A percentile compares a stretch with the other conserved stretches of the same genome.
Conservation (phyloP, 2,329 filamentous ascomycete species). For the Colletotrichum musicola region DNA sequence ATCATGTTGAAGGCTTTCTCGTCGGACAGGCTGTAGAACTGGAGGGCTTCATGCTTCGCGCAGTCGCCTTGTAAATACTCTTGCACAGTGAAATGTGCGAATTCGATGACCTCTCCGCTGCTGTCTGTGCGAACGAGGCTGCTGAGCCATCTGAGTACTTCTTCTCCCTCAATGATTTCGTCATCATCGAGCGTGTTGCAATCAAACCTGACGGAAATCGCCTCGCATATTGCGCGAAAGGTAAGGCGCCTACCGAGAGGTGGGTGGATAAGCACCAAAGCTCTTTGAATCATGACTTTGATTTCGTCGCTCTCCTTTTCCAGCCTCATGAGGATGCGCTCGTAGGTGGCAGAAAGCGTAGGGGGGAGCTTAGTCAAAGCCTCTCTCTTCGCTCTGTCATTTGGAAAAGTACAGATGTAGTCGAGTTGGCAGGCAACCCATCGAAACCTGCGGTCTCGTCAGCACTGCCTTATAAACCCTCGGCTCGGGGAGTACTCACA, state of each 20-base stretch:
- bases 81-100: conserved; percentile 6
- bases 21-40: background rate
- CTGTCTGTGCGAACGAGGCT: background rate
- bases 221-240: background rate
- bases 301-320: background rate
- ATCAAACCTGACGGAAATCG: background rate
- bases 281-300: background rate
- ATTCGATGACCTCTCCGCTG: background rate
- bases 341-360: background rate
- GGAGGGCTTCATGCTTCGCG: background rate
- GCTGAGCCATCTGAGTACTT: background rate
- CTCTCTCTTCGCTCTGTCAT: background rate
- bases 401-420: background rate
- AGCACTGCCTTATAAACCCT: background rate
- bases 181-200: background rate
- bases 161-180: background rate
- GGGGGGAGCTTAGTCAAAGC: background rate
- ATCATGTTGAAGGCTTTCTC: background rate
- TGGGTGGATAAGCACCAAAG: background rate
- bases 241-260: background rate
- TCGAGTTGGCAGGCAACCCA: conserved; percentile 8
- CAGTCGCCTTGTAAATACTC: background rate
- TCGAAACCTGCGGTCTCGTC: background rate
- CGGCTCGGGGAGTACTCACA: background rate
- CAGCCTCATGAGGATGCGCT: background rate